phyloP scores from a whole-genome alignment of 2,329 filamentous ascomycete genomes.

The Calonectria honghensis region DNA sequence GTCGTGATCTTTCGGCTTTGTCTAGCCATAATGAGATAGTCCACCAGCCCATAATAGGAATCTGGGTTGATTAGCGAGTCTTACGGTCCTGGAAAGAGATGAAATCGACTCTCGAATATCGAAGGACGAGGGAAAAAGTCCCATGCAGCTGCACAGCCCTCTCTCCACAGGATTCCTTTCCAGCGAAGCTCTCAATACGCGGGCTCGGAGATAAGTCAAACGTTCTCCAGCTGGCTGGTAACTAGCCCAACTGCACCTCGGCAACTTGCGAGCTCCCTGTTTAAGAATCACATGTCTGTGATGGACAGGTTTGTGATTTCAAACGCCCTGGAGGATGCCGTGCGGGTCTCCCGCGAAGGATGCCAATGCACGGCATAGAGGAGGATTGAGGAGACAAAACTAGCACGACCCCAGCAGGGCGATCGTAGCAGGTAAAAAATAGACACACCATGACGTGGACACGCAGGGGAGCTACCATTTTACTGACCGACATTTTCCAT shows the following conservation, averaged over 20 bases:
- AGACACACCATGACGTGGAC: neutral
- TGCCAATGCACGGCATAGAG: neutral
- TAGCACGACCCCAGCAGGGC: neutral
- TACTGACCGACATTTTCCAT: conserved; percentile 8
- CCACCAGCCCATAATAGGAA: conserved; percentile 18
- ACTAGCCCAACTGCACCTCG: neutral
- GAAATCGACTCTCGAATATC: conserved; percentile 9
- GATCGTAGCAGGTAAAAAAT: conserved; percentile 1
- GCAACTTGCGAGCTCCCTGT: neutral
- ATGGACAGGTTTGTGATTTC: neutral
- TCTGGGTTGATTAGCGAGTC: conserved; percentile 19
- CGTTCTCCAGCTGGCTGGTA: conserved; percentile 4
- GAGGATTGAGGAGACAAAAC: neutral
- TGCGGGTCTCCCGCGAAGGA: conserved; percentile 21
- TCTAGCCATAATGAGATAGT: neutral
- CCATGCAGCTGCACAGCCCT: conserved; percentile 27
- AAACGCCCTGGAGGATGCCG: conserved; percentile 17
- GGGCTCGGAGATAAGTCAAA: neutral
- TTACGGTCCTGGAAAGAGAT: conserved; percentile 20
- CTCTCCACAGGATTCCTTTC: conserved; percentile 19
- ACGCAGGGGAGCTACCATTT: neutral
- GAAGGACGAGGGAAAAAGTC: conserved; percentile 15
- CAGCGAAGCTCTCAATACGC: conserved; percentile 2
- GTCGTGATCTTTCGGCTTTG: conserved; percentile 2
- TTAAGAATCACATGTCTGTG: conserved; percentile 1